phyloP scores from a whole-genome alignment of 2,329 filamentous ascomycete genomes.

The Karstenula rhodostoma region DNA sequence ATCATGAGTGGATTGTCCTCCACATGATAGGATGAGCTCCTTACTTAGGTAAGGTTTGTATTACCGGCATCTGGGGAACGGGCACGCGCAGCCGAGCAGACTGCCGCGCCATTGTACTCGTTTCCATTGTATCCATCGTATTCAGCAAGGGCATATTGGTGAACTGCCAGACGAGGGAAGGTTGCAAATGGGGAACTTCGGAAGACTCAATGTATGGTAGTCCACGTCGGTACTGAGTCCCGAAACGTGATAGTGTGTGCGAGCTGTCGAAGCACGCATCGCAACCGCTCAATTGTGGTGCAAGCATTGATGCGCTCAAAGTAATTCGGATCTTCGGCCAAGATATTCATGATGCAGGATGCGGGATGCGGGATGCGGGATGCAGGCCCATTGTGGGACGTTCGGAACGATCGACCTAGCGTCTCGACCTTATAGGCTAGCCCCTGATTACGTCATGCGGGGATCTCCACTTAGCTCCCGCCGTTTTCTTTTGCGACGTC shows the following conservation, averaged over 20 bases:
- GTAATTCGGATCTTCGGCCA: neutral
- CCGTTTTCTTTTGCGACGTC: constrained; percentile 4
- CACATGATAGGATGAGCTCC: neutral
- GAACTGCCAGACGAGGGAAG: too few species aligned
- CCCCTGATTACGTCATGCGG: neutral
- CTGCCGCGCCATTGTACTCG: neutral
- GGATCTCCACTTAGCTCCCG: neutral
- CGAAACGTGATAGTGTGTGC: neutral
- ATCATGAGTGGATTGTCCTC: neutral
- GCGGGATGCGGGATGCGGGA: neutral
- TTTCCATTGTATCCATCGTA: neutral
- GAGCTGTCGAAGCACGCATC: neutral
- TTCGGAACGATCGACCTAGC: neutral
- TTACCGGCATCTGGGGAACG: neutral
- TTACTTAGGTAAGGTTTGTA: neutral
- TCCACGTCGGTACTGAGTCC: neutral
- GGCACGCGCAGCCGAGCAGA: neutral
- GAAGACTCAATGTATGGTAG: too few species aligned
- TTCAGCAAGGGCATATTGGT: too few species aligned
- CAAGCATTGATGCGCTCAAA: neutral
- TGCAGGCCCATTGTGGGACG: neutral
- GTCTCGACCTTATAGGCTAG: neutral
- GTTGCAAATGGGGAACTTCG: neutral
- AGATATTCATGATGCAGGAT: neutral
- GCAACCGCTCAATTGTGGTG: neutral